Evolutionary conservation across 768 basidiomycete species (phyloP).

Genomic region (Austroboletus eburneus): DNA sequence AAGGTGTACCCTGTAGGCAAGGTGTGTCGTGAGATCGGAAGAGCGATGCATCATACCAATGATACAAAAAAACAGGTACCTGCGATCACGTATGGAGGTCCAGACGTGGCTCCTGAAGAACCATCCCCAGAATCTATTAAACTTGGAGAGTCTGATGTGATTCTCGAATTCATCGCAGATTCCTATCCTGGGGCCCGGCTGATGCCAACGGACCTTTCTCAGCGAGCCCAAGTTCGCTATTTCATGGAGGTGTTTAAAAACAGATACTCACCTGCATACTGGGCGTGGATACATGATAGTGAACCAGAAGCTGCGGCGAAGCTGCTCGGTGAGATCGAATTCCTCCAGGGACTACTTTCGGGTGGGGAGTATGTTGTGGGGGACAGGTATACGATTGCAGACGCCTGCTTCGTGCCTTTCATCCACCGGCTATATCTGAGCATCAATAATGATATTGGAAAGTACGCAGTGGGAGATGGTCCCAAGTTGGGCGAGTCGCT

Average conservation of each 20-base stretch:
- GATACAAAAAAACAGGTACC: too few relatives aligned
- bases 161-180: constrained; percentile 63
- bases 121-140: constrained; percentile 57
- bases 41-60: too few relatives aligned
- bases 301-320: constrained; percentile 32
- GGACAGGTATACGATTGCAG: constrained; percentile 53
- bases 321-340: constrained; percentile 40
- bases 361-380: constrained; percentile 35
- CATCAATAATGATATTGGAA: constrained; percentile 47
- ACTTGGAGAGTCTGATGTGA: constrained; percentile 59
- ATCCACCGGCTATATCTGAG: constrained; percentile 42
- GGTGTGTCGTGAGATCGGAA: constrained; percentile 37
- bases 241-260: constrained; percentile 52
- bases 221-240: constrained; percentile 53
- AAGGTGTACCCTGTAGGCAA: constrained; percentile 61
- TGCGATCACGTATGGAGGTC: constrained; percentile 56
- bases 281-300: constrained; percentile 33
- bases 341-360: constrained; percentile 47
- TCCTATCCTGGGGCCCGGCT: constrained; percentile 42
- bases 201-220: constrained; percentile 49
- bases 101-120: constrained; percentile 44
- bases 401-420: constrained; percentile 56
- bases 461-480: constrained; percentile 45
- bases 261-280: constrained; percentile 38
- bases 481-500: constrained; percentile 39